These are phyloP conservation scores for Heliamphora pulchella DNA, from an alignment of 179 eudicot genomes.

Conservation along the genomic window DNA sequence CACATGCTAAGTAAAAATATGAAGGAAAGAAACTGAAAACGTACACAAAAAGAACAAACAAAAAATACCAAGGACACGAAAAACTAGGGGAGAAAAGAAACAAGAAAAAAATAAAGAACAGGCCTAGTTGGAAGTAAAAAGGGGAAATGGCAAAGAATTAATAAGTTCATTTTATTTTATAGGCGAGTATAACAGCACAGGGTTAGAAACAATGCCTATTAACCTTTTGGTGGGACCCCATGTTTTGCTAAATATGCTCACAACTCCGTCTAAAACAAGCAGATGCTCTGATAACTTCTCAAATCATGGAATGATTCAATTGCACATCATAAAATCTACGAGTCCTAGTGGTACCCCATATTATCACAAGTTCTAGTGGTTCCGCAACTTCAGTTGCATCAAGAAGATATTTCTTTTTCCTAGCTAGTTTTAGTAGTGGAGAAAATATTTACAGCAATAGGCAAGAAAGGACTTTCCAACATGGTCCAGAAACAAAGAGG, in stretches of 20 bases:
- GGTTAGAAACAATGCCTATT: neutral
- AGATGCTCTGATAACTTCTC: neutral
- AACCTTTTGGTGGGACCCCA: neutral
- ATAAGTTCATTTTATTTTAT: neutral
- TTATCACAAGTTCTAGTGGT: no score
- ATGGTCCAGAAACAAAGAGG: neutral
- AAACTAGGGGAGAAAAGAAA: neutral
- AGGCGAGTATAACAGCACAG: neutral
- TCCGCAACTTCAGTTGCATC: no score
- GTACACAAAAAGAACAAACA: neutral
- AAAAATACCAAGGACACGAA: no score
- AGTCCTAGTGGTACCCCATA: no score
- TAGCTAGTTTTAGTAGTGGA: no score
- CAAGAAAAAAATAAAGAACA: neutral
- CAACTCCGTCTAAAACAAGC: neutral
- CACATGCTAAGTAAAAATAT: neutral
- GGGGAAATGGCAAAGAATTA: neutral
- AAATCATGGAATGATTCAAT: neutral
- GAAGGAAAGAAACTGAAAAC: neutral
- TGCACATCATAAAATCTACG: neutral
- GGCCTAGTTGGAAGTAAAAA: neutral
- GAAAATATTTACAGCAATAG: neutral
- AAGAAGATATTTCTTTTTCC: no score
- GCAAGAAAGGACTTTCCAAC: neutral
- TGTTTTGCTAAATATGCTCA: neutral